phyloP scores from a whole-genome alignment of 176 grass and related monocot genomes.

The Lolium rigidum region DNA sequence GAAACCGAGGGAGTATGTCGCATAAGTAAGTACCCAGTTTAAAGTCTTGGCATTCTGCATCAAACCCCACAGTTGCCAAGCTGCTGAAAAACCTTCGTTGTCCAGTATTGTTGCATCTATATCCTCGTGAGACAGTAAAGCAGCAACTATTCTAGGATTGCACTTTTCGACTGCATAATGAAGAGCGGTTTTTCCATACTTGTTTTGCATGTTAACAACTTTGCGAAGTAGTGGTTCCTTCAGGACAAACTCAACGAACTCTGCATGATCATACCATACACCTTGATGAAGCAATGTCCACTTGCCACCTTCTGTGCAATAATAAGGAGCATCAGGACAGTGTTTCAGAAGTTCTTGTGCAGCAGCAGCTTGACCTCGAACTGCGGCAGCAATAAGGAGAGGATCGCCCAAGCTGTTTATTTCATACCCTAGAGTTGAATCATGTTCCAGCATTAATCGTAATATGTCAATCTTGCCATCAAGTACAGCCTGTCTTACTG shows the following conservation, averaged over 20 bases:
- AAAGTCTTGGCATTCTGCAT: neutral
- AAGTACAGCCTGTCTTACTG: neutral
- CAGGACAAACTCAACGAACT: neutral
- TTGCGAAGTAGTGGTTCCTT: neutral
- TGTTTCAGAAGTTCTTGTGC: too few species aligned
- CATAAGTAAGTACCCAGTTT: neutral
- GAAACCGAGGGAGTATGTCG: too few species aligned
- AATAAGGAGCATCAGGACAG: too few species aligned
- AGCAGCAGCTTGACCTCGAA: neutral
- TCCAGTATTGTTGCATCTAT: neutral
- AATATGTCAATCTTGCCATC: neutral
- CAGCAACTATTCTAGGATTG: neutral
- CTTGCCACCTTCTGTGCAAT: too few species aligned
- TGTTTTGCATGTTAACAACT: neutral
- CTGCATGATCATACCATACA: neutral
- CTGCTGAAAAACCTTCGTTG: neutral
- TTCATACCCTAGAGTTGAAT: neutral
- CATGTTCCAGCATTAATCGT: neutral
- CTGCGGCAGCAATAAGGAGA: fast-evolving
- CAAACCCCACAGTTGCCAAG: neutral
- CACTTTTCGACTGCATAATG: neutral
- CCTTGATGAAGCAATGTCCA: neutral
- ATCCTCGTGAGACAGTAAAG: neutral
- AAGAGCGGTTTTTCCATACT: neutral
- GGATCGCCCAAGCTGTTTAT: fast-evolving